Evolutionary conservation across 2,329 filamentous ascomycete species (phyloP), one percentile per base, ranked within the genome.

Genomic region (Xylaria sp.): DNA sequence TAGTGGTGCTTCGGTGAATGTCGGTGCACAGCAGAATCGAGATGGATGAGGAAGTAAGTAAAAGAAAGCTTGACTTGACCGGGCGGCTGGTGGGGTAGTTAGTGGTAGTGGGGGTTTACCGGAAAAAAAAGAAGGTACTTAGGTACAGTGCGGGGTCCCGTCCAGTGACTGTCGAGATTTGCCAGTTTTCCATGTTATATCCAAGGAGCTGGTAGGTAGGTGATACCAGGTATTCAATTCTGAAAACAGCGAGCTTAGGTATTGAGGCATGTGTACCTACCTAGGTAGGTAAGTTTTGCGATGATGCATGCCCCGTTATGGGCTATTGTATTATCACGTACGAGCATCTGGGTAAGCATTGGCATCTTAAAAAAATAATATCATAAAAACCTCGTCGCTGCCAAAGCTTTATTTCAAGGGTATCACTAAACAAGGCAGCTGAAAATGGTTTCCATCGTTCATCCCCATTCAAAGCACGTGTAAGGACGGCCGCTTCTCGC

Each of bases 401-500:
- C 39, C 10, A 56, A 50, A 43, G 32, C 12, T 62, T 56, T 12
- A 60, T 63, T 60, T 20, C 18, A 59, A 30, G 63, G 68, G 66
- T 70, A 70, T 70, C 68, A 65, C 30, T 39, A 55, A 60, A 28
- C 53, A 64, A 28, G 43, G 25, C 13, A 9, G 13, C 46, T 63
- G 58, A 53, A 23, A 32, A 39, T 23, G 13, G 59, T 32, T 13
- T 32, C 20, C 32, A 12, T 9, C 34, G 8, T 13, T 18, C 15
- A 41, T 25, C 28, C 20, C 48, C 18, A 23, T 52, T 73, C 41
- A 75, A 43, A 63, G 58, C 36, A 65, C 66, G 9, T 68, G 73
- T 32, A 74, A 59, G 20, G 72, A 72, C 25, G 76, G 74, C 18
- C 75, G 72, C 64, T 78, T 78, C 41, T 83, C 83, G 43, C 84